Conservation (phyloP, 2,329 filamentous ascomycete genomes). For the Neophaeococcomyces mojaviensis region DNA sequence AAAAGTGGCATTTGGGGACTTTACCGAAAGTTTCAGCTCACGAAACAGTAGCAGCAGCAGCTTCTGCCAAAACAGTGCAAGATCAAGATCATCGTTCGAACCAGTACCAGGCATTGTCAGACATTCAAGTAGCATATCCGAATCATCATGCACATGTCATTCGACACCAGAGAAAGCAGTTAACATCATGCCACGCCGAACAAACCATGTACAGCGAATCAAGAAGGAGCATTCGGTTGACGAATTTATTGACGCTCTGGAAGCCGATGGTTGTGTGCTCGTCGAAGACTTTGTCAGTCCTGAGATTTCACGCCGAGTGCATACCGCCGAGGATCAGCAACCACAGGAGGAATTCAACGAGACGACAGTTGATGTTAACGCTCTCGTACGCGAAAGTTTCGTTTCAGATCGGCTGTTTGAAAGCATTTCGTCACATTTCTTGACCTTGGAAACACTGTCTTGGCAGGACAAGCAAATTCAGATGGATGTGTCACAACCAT, state of each 20-base stretch:
- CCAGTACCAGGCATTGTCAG: background rate
- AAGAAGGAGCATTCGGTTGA: constrained; percentile 9
- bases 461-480: constrained; percentile 28
- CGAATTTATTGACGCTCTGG: constrained; percentile 27
- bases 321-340: constrained; percentile 24
- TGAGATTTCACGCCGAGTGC: constrained; percentile 24
- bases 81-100: background rate
- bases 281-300: constrained; percentile 27
- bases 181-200: background rate
- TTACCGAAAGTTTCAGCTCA: background rate
- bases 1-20: constrained; percentile 1
- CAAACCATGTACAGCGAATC: background rate
- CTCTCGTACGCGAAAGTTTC: constrained; percentile 31
- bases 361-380: constrained; percentile 21
- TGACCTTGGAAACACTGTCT: constrained; percentile 29
- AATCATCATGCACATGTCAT: background rate
- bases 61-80: background rate
- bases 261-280: constrained; percentile 30
- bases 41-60: background rate
- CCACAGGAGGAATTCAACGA: constrained; percentile 22
- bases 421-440: constrained; percentile 29
- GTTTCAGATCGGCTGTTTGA: constrained; percentile 29
- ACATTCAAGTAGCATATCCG: constrained; percentile 4
- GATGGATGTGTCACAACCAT: constrained; percentile 29
- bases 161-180: background rate